These are phyloP conservation scores for Calonectria naviculata DNA, from an alignment of 2,329 filamentous ascomycete species.

Conservation along the genomic window DNA sequence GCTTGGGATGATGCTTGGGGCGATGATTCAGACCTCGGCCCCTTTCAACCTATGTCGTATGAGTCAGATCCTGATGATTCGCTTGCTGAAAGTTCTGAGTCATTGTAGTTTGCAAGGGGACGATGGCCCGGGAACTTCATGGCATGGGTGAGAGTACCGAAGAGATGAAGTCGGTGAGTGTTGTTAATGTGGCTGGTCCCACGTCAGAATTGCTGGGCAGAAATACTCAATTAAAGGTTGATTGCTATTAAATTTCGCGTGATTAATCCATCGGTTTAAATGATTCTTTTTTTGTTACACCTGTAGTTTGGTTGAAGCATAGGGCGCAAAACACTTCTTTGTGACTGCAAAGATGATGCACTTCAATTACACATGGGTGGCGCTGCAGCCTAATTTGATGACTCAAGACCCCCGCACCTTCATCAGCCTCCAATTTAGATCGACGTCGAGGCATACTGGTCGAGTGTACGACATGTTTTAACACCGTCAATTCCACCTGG, in stretches of 20 bases:
- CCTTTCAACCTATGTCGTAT: background rate
- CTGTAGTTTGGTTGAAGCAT: background rate
- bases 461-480: background rate
- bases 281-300: background rate
- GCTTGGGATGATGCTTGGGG: background rate
- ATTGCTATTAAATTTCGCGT: background rate
- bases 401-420: background rate
- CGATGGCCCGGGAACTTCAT: background rate
- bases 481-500: background rate
- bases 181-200: background rate
- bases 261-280: background rate
- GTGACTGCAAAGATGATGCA: background rate
- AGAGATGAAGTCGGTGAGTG: background rate
- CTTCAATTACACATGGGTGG: background rate
- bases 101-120: background rate
- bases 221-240: background rate
- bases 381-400: conserved; percentile 4
- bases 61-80: background rate
- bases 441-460: background rate
- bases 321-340: background rate
- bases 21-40: background rate
- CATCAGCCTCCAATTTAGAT: background rate
- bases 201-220: too few relatives aligned
- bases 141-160: background rate
- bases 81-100: background rate